Conservation (phyloP, 768 basidiomycete species). For the Cyathus striatus region DNA sequence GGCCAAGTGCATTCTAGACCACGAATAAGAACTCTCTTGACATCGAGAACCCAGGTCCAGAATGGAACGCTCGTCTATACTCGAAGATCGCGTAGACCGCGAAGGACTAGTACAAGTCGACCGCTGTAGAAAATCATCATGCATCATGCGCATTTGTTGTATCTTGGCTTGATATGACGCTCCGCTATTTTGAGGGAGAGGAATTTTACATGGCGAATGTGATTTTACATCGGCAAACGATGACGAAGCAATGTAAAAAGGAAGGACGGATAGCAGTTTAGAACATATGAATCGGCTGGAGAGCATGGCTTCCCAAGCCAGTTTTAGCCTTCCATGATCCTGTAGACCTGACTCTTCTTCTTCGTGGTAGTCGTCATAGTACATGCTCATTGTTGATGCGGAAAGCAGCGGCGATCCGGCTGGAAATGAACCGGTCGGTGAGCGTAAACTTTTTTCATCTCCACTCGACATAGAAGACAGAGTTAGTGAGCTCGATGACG, state of each 20-base stretch:
- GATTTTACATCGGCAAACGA: constrained; percentile 47
- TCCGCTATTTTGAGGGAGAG: constrained; percentile 51
- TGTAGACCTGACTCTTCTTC: constrained; percentile 36
- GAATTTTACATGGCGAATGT: constrained; percentile 42
- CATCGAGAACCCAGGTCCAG: constrained; percentile 5
- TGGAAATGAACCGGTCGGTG: too few relatives aligned
- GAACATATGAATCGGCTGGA: constrained; percentile 48
- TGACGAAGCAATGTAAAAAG: constrained; percentile 59
- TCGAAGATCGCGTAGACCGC: constrained; percentile 8
- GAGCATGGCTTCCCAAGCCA: constrained; percentile 69
- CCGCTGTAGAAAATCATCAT: not conserved
- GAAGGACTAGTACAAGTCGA: constrained; percentile 17
- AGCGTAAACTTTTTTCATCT: too few relatives aligned
- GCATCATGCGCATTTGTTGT: not conserved
- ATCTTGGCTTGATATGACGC: constrained; percentile 1
- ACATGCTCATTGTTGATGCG: too few relatives aligned
- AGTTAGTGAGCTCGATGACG: too few relatives aligned
- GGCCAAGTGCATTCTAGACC: constrained; percentile 63
- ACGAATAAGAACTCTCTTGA: constrained; percentile 11
- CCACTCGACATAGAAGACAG: too few relatives aligned
- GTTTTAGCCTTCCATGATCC: constrained; percentile 57
- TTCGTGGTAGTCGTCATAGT: too few relatives aligned
- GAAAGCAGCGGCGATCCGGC: constrained; percentile 15
- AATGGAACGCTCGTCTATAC: constrained; percentile 9
- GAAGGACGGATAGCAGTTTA: constrained; percentile 53